Conservation (phyloP, 805 yeast genomes). For the Diddensiella transvaalensis region DNA sequence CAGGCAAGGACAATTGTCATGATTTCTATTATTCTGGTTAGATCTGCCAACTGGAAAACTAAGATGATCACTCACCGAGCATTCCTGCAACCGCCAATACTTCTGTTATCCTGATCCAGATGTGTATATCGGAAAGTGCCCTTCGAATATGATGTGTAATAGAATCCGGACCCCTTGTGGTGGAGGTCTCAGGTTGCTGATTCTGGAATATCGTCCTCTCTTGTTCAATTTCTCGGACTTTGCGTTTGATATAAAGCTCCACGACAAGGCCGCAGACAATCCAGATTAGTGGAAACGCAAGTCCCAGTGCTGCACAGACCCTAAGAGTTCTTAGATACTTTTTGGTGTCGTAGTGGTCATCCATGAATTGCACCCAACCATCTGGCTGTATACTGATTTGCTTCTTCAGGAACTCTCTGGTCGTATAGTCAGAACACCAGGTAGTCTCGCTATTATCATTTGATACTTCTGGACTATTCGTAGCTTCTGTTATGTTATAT, state of each 20-base stretch:
- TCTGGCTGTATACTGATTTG: neutral
- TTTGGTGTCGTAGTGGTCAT: neutral
- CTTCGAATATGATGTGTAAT: neutral
- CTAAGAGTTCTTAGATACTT: neutral
- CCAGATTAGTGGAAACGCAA: conserved; percentile 4
- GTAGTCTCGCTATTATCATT: neutral
- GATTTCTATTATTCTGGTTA: too few relatives aligned
- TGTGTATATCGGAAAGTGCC: neutral
- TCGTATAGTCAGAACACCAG: neutral
- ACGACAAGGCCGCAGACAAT: conserved; percentile 1
- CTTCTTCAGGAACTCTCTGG: neutral
- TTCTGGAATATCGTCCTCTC: conserved; percentile 2
- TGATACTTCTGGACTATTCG: neutral
- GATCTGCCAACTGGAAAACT: too few relatives aligned
- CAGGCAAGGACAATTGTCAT: neutral
- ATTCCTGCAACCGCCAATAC: neutral
- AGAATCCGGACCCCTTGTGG: neutral
- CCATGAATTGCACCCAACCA: neutral
- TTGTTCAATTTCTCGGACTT: conserved; percentile 1
- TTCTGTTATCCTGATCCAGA: neutral
- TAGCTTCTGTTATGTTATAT: neutral
- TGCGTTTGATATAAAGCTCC: neutral
- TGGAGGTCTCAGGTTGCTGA: neutral
- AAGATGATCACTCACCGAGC: neutral
- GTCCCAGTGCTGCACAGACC: conserved; percentile 3